phyloP scores from a whole-genome alignment of 306 rosid genomes.

The Mucuna pruriens region DNA sequence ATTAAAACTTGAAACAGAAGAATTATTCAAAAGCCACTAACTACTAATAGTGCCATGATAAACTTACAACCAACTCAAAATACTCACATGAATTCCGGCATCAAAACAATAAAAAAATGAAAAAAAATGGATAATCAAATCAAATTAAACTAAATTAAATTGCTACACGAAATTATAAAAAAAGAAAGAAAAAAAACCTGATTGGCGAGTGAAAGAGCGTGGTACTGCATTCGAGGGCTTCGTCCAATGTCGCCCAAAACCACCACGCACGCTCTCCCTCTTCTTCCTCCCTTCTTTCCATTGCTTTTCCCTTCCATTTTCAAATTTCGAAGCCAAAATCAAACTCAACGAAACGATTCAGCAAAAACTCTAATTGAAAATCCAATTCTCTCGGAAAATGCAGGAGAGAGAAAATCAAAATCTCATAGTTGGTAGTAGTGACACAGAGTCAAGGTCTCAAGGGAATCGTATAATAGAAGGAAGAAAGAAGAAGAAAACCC shows the following conservation, averaged over 20 bases:
- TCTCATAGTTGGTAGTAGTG: neutral
- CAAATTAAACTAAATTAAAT: neutral
- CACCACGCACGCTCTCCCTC: slow-evolving; percentile 89
- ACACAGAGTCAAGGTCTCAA: slow-evolving; percentile 21
- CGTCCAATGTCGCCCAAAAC: slow-evolving; percentile 97
- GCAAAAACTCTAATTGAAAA: slow-evolving; percentile 17
- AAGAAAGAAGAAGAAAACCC: neutral
- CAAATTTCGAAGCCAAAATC: neutral
- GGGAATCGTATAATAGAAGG: no score
- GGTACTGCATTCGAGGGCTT: slow-evolving; percentile 98
- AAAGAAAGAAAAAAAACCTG: slow-evolving; percentile 55
- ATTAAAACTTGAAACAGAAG: slow-evolving; percentile 7
- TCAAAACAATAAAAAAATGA: neutral
- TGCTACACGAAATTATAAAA: neutral
- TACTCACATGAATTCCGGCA: neutral
- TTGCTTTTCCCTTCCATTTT: slow-evolving; percentile 35
- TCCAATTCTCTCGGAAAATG: neutral
- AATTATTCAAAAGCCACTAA: neutral
- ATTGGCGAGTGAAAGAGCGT: slow-evolving; percentile 89
- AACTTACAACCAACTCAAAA: neutral
- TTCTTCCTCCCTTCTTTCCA: slow-evolving; percentile 54
- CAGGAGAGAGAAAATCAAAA: neutral
- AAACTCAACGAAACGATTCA: neutral
- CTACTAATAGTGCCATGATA: neutral
- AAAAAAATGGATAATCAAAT: neutral